Base-by-base conservation (phyloP, 78 protist species). In the Dictyostelium intermedium region DNA sequence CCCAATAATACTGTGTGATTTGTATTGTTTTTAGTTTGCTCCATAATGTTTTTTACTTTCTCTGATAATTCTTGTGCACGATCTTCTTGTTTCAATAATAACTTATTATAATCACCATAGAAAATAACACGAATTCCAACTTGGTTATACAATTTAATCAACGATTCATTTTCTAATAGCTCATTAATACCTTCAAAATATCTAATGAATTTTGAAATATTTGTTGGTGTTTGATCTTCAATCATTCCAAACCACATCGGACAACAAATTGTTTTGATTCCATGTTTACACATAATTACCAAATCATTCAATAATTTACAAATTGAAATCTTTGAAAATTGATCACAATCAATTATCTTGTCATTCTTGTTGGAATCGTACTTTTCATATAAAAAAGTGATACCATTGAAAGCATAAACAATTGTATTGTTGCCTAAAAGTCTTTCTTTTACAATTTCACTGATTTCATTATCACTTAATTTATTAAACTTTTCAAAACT, bases 241-340 rank as follows among this genome's bases (percentile, higher is more conserved):
- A 87, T 0, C 0, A 78, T 63, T 13, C 61, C 63, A 45, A 43
- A 63, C 93, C 93, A 87, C 93, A 87, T 87, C 78, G 93, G 93
- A 61, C 63, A 78, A 37, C 61, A 37, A 20, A 87, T 69, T 1
- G 84, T 87, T 13, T 60, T 23, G 16, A 87, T 78, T 2, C 93
- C 93, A 60, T 87, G 93, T 2, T 72, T 10, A 27, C 66, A 56
- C 66, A 56, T 56, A 10, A 66, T 27, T 8, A 66, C 30, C 30
- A 66, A 25, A 66, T 27, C 30, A 11, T 23, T 27, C 5, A 66
- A 66, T 9, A 66, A 66, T 11, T 27, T 66, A 4, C 8, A 10
- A 9, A 27, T 8, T 66, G 30, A 47, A 47, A 47, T 13, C 7
- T 47, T 47, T 47, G 56, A 13, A n/a, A n/a, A n/a, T n/a, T n/a